Base-by-base conservation (phyloP, 495 filamentous ascomycete genomes). In the Podospora pseudopauciseta region DNA sequence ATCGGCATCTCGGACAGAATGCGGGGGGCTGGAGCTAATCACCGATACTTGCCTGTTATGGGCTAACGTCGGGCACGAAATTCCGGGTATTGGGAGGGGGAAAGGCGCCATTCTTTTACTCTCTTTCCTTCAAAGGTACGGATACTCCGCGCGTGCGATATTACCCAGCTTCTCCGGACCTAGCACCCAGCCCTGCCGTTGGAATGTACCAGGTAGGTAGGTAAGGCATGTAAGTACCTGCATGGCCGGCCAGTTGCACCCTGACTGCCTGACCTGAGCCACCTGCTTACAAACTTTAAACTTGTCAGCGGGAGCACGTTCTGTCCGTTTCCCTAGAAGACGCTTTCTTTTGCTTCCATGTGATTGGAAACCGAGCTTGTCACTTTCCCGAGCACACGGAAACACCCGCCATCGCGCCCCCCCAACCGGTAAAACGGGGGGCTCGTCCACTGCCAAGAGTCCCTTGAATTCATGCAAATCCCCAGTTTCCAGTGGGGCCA, bases 1-100 rank as follows among this genome's bases (percentile, higher is more conserved):
- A 75, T 72, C 75, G 75, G 75, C 68, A 76, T 75, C 73, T 72
- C 73, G 75, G 72, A 68, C 62, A 70, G 75, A 76, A 77, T 77
- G 75, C 73, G 75, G 75, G 75, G 75, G 71, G 68, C 72, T 71
- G 70, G 57, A 71, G 71, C 73, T 73, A 73, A 75, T 73, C 73
- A 69, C 75, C 75, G 75, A 75, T 71, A 73, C 68, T 75, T 73
- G 66, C 67, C 73, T 54, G 32, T 70, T 73, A 27, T 69, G 71
- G 73, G 70, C 60, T 71, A 73, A 65, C 67, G 64, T 73, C 72
- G 74, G 70, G 61, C 72, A 73, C 32, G 65, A 72, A 67, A 70
- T 72, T 67, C 71, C 68, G 75, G 70, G 72, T 59, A 65, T 69
- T 70, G 69, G 67, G 23, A 23, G 55, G 30, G 60, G 54, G 34